Conservation (phyloP, 495 filamentous ascomycete species). For the Annulohypoxylon moriforme region DNA sequence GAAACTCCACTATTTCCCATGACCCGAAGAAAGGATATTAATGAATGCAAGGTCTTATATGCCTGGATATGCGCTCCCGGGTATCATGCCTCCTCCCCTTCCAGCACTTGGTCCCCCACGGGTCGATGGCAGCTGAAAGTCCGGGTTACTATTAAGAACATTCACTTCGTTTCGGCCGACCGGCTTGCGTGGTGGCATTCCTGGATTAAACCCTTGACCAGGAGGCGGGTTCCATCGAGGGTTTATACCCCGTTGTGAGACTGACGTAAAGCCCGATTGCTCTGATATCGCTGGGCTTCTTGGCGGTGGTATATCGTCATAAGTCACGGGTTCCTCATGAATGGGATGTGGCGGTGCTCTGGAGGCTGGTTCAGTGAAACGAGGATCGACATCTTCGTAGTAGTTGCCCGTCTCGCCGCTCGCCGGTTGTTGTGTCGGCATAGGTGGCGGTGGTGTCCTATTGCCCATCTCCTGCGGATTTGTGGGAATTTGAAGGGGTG, state of each 20-base stretch:
- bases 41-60: conserved; percentile 26
- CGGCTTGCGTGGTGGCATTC: conserved; percentile 56
- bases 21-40: conserved; percentile 13
- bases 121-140: conserved; percentile 70
- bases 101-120: conserved; percentile 41
- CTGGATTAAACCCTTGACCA: conserved; percentile 43
- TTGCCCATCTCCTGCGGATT: conserved; percentile 57
- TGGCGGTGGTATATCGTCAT: conserved; percentile 71
- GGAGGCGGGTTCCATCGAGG: conserved; percentile 76
- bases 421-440: conserved; percentile 43
- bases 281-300: conserved; percentile 82
- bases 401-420: conserved; percentile 67
- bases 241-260: conserved; percentile 87
- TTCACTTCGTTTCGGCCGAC: conserved; percentile 65
- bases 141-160: conserved; percentile 75
- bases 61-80: conserved; percentile 53
- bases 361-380: conserved; percentile 68
- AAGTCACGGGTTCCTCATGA: conserved; percentile 51
- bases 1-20: not conserved
- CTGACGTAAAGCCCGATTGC: conserved; percentile 82
- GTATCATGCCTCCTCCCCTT: conserved; percentile 46
- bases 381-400: conserved; percentile 94
- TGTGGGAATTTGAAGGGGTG: conserved; percentile 51
- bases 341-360: conserved; percentile 40
- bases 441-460: conserved; percentile 47